phyloP scores from a whole-genome alignment of 2,329 filamentous ascomycete species.

The Teratosphaeria zuluensis region DNA sequence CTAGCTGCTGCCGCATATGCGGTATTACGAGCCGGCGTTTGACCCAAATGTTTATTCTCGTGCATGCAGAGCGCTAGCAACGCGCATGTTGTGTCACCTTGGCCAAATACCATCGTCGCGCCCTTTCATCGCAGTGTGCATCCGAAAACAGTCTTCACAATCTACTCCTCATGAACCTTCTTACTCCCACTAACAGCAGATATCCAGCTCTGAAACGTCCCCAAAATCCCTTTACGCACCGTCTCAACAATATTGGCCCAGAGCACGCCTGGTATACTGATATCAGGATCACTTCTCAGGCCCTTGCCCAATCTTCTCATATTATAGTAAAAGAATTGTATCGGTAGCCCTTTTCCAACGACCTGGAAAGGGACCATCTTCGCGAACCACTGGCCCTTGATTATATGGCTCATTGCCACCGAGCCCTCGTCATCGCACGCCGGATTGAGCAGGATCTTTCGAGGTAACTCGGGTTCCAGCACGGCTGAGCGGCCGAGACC shows the following conservation, averaged over 20 bases:
- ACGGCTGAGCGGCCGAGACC: constrained; percentile 40
- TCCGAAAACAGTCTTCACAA: too few species aligned
- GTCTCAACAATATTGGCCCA: background rate
- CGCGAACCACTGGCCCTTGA: constrained; percentile 25
- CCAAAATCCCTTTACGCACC: background rate
- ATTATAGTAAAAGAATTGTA: constrained; percentile 27
- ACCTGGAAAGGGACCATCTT: constrained; percentile 24
- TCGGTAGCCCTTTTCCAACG: constrained; percentile 22
- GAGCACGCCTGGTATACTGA: constrained; percentile 19
- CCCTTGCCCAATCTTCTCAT: constrained; percentile 25
- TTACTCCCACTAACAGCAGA: background rate
- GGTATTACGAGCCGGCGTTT: background rate
- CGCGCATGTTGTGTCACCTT: too few species aligned
- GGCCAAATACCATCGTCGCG: too few species aligned
- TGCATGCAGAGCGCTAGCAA: background rate
- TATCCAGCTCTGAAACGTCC: background rate
- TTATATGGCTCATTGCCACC: constrained; percentile 19
- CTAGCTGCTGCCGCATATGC: background rate
- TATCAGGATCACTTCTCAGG: constrained; percentile 21
- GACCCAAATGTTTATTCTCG: background rate
- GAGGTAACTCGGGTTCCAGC: constrained; percentile 35
- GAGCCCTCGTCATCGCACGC: constrained; percentile 17
- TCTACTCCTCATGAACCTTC: background rate
- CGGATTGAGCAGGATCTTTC: constrained; percentile 27
- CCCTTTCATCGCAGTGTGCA: too few species aligned